A percentile compares a stretch with the other conserved stretches of the same genome.
Conservation (phyloP, 2,329 filamentous ascomycete species). For the Drechslerella coelobrocha region DNA sequence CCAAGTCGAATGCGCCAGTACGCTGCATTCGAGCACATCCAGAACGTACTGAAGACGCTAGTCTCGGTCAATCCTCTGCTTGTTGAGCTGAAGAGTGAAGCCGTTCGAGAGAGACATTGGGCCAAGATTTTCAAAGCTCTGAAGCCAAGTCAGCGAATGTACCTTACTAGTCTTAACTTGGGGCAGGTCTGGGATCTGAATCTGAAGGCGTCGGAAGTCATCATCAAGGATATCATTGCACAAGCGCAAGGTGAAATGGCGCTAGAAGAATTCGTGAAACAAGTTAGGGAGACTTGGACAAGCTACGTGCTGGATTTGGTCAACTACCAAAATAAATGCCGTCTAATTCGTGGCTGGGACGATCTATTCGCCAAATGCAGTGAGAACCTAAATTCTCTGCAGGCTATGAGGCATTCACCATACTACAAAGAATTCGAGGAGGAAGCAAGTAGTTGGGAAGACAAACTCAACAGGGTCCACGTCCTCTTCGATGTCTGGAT, state of each 20-base stretch:
- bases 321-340: constrained; percentile 97
- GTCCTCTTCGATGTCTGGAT: constrained; percentile 99
- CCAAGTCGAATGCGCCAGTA: constrained; percentile 98
- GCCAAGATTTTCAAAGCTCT: constrained; percentile 96
- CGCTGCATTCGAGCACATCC: constrained; percentile 98
- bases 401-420: constrained; percentile 98
- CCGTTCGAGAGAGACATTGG: constrained; percentile 96
- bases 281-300: constrained; percentile 91
- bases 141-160: constrained; percentile 91
- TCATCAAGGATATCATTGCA: constrained; percentile 90
- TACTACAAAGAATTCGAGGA: constrained; percentile 99
- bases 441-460: constrained; percentile 94
- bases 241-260: constrained; percentile 99
- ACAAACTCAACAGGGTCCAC: constrained; percentile 95
- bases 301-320: constrained; percentile 93
- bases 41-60: constrained; percentile 83
- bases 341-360: constrained; percentile 96
- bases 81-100: constrained; percentile 91
- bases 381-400: constrained; percentile 94
- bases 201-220: constrained; percentile 80
- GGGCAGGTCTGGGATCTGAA: constrained; percentile 99
- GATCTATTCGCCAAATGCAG: constrained; percentile 98
- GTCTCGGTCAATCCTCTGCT: constrained; percentile 90
- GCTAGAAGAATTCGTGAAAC: constrained; percentile 93
- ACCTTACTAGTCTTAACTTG: constrained; percentile 90